phyloP scores from a whole-genome alignment of 768 basidiomycete genomes.

The Mrakia blollopis region DNA sequence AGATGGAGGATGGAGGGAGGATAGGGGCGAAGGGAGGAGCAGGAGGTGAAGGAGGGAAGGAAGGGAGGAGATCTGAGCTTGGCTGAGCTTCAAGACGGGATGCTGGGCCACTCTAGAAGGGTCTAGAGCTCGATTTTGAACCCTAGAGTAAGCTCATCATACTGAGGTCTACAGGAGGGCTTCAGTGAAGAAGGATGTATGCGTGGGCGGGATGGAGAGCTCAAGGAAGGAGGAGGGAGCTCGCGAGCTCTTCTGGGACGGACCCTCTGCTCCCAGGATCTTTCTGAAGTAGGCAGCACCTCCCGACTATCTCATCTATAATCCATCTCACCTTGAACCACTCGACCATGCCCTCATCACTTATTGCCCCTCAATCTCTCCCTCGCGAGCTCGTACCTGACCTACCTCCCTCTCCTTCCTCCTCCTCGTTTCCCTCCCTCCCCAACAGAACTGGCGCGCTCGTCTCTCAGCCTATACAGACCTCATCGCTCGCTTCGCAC shows the following conservation, averaged over 20 bases:
- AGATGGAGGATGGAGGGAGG: slow-evolving; percentile 50
- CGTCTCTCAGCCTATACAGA: slow-evolving; percentile 86
- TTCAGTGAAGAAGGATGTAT: too few species aligned
- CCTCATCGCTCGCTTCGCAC: slow-evolving; percentile 78
- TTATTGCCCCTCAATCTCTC: neutral
- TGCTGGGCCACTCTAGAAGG: too few species aligned
- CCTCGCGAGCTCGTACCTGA: neutral
- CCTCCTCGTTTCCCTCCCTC: neutral
- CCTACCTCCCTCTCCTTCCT: neutral
- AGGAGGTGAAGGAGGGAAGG: neutral
- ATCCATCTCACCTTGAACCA: too few species aligned
- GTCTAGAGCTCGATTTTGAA: too few species aligned
- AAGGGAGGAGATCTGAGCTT: neutral
- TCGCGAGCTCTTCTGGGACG: neutral
- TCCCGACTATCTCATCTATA: too few species aligned
- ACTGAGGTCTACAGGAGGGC: too few species aligned
- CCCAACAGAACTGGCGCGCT: slow-evolving; percentile 83
- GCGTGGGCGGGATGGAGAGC: too few species aligned
- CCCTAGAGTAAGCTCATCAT: too few species aligned
- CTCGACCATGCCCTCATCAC: too few species aligned
- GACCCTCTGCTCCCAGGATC: too few species aligned
- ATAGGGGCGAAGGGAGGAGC: neutral
- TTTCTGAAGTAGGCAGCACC: too few species aligned
- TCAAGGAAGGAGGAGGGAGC: neutral
- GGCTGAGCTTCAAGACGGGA: too few species aligned